These are phyloP conservation scores for Annulohypoxylon nitens DNA, from an alignment of 495 filamentous ascomycete species.

Conservation along the genomic window DNA sequence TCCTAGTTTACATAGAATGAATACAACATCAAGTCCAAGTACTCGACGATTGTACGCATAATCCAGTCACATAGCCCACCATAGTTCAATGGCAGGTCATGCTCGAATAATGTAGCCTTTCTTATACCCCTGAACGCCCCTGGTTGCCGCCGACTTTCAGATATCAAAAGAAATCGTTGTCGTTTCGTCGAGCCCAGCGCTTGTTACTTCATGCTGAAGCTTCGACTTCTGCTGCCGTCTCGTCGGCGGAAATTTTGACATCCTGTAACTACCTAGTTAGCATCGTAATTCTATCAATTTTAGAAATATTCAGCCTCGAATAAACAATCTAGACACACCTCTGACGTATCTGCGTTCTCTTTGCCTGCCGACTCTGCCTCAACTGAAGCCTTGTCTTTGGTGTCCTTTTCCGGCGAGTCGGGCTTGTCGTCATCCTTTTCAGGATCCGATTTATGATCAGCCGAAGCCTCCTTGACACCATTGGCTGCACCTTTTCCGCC, in stretches of 20 bases:
- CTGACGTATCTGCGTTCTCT: slow-evolving; percentile 51
- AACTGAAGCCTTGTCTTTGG: slow-evolving; percentile 42
- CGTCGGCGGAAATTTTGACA: slow-evolving; percentile 22
- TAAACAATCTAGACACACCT: slow-evolving; percentile 46
- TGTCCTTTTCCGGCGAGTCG: slow-evolving; percentile 53
- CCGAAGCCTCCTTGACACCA: slow-evolving; percentile 62
- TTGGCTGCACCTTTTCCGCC: slow-evolving; percentile 68
- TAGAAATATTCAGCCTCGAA: background rate
- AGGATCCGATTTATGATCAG: slow-evolving; percentile 63
- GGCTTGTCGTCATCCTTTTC: slow-evolving; percentile 59
- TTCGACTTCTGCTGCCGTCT: slow-evolving; percentile 36
- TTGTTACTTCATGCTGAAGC: slow-evolving; percentile 37
- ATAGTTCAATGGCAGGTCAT: slow-evolving; percentile 14
- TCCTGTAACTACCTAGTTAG: slow-evolving; percentile 31
- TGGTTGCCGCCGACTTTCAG: slow-evolving; percentile 28
- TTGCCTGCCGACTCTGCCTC: slow-evolving; percentile 47
- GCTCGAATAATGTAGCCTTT: slow-evolving; percentile 27
- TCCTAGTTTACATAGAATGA: slow-evolving; percentile 51
- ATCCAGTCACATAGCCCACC: slow-evolving; percentile 21
- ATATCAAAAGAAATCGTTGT: slow-evolving; percentile 22
- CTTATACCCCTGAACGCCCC: slow-evolving; percentile 46
- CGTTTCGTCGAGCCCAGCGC: slow-evolving; percentile 18
- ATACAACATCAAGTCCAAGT: slow-evolving; percentile 39
- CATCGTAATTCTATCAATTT: background rate
- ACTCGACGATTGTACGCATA: slow-evolving; percentile 37